phyloP scores from a whole-genome alignment of 1,284 basidiomycete genomes.

The Trichosporon asahii region DNA sequence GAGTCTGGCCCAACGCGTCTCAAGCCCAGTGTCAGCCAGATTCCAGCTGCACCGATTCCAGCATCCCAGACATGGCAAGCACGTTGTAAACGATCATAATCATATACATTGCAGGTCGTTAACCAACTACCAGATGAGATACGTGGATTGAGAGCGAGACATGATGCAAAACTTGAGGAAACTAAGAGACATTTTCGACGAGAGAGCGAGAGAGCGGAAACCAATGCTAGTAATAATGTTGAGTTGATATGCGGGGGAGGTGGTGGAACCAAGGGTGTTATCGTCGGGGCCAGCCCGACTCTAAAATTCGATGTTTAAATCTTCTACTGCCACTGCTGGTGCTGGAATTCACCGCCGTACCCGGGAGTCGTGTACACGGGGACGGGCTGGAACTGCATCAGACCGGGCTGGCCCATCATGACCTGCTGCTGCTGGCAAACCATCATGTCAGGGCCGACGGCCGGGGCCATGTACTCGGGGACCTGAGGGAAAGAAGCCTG shows the following conservation, averaged over 20 bases:
- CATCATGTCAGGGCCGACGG: constrained; percentile 12
- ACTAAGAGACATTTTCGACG: not conserved
- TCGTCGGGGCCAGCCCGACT: constrained; percentile 6
- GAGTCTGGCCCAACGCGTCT: not conserved
- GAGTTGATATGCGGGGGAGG: not conserved
- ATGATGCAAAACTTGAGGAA: constrained; percentile 3
- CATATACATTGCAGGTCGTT: constrained; percentile 18
- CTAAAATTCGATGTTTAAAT: not conserved
- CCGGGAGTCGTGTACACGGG: constrained; percentile 11
- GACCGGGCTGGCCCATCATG: constrained; percentile 7
- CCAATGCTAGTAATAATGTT: constrained; percentile 3
- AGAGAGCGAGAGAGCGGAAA: not conserved
- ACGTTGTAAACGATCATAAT: constrained; percentile 1
- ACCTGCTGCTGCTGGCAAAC: constrained; percentile 14
- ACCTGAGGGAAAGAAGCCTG: constrained; percentile 19
- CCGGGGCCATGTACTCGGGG: constrained; percentile 12
- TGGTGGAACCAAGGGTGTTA: not conserved
- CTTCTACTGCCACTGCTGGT: constrained; percentile 22
- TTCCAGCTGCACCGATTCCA: not conserved
- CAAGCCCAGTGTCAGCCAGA: not conserved
- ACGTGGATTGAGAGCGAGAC: constrained; percentile 15
- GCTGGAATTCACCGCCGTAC: constrained; percentile 17
- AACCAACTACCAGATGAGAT: constrained; percentile 8
- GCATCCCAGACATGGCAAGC: not conserved
- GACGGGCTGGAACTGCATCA: constrained; percentile 12